Evolutionary conservation across 306 rosid species (phyloP), one percentile per base, ranked within the genome.

Genomic region (Dalbergia cultrata): DNA sequence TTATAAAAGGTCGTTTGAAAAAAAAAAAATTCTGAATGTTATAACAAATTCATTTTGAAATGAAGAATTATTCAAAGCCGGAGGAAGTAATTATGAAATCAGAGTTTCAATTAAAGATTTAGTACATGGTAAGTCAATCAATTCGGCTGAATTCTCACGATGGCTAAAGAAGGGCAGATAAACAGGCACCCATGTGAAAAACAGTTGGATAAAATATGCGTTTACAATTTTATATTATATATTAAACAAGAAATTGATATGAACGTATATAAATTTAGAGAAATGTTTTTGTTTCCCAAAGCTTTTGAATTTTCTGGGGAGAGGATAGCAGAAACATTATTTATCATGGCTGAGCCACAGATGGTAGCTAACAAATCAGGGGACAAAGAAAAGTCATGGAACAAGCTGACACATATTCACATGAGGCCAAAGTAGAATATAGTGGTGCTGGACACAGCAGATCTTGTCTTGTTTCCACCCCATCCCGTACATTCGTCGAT

Each of bases 391-490:
- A 67, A 57, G 45, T 5, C 56, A 47, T 31, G 33, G 43, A 74
- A 50, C 56, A 75, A 73, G 11, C 68, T 53, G 4, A 34, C 37
- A 5, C 37, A 35, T 47, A 47, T 8, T 44, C 31, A 8, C 3
- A 10, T 9, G 62, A 18, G 45, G 41, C 53, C 45, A 37, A 70
- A 64, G 22, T 78, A 49, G 33, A 64, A 14, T 77, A 77, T 37
- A 52, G 26, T 31, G 6, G 73, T 50, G 63, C 63, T 64, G 33
- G 76, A 60, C 57, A 52, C 66, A 84, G 90, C 66, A 84, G 90
- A 87, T 85, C 79, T 70, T 67, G 72, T 82, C 78, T 68, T 60
- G 22, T 83, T 70, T 43, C 78, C 58, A 26, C 16, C 5, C 82
- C 84, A 58, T 72, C 37, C 44, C 69, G 63, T 21, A 67, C 44